phyloP scores from a whole-genome alignment of 306 rosid species.

The Comarum palustre region DNA sequence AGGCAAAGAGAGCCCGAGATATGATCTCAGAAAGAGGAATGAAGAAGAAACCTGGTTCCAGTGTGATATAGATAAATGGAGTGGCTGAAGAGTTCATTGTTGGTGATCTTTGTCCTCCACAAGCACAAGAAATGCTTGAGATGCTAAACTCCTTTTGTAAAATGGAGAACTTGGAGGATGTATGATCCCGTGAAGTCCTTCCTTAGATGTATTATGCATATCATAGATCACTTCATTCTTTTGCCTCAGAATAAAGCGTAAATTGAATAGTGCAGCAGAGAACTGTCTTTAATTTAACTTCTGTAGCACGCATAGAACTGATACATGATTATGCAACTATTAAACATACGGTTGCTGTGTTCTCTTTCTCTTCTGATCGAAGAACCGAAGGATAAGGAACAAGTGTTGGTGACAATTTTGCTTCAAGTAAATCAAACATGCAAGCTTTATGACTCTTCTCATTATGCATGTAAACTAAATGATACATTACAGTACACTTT shows the following conservation, averaged over 20 bases:
- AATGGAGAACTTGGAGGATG: constrained; percentile 15
- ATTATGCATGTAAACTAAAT: constrained; percentile 24
- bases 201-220: neutral
- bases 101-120: constrained; percentile 71
- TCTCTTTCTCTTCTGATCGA: neutral
- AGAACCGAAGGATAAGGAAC: neutral
- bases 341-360: neutral
- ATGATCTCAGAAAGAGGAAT: constrained; percentile 48
- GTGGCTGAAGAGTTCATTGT: constrained; percentile 72
- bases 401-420: neutral
- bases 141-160: constrained; percentile 49
- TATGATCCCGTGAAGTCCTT: neutral
- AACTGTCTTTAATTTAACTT: neutral
- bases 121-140: constrained; percentile 49
- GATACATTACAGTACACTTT: constrained; percentile 35
- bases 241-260: neutral
- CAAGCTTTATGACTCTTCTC: constrained; percentile 16
- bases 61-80: constrained; percentile 67
- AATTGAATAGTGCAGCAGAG: neutral
- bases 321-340: neutral
- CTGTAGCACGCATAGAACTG: neutral
- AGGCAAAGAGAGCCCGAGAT: constrained; percentile 63
- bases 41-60: constrained; percentile 77
- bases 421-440: neutral
- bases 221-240: too few relatives aligned